Evolutionary conservation across 1,139 yeast genomes (phyloP).

Genomic region (Debaryomyces sp.): DNA sequence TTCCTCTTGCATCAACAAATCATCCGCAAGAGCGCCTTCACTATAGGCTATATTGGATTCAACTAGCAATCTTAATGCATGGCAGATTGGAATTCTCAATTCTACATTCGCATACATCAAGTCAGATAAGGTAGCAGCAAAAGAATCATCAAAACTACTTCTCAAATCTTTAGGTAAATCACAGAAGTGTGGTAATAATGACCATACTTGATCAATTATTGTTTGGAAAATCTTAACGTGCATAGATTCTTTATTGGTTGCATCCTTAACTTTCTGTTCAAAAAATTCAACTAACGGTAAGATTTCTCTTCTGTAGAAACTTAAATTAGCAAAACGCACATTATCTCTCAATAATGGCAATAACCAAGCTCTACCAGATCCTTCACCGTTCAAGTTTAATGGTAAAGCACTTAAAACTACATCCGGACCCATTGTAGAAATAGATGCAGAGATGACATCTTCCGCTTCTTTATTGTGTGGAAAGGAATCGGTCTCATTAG

Average conservation of each 20-base stretch:
- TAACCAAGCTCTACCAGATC: constrained; percentile 90
- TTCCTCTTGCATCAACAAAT: constrained; percentile 59
- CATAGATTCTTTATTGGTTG: constrained; percentile 55
- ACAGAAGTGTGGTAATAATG: constrained; percentile 85
- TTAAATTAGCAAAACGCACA: constrained; percentile 69
- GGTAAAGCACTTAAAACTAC: constrained; percentile 75
- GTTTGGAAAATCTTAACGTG: constrained; percentile 79
- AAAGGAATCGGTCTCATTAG: constrained; percentile 68
- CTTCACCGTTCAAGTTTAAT: constrained; percentile 58
- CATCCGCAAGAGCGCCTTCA: constrained; percentile 60
- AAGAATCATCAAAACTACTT: constrained; percentile 65
- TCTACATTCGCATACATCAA: constrained; percentile 74
- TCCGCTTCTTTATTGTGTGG: constrained; percentile 82
- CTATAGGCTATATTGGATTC: constrained; percentile 72
- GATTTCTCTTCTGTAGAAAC: constrained; percentile 62
- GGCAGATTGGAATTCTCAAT: constrained; percentile 77
- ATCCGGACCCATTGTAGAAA: constrained; percentile 84
- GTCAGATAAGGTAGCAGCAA: constrained; percentile 78
- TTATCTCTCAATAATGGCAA: constrained; percentile 91
- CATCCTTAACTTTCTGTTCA: constrained; percentile 44
- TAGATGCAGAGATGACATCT: constrained; percentile 74
- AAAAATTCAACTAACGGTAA: constrained; percentile 71
- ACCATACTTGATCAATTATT: constrained; percentile 89
- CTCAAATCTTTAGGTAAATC: constrained; percentile 80
- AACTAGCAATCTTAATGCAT: constrained; percentile 74